phyloP scores from a whole-genome alignment of 768 basidiomycete genomes.

The Infundibulicybe gibba region DNA sequence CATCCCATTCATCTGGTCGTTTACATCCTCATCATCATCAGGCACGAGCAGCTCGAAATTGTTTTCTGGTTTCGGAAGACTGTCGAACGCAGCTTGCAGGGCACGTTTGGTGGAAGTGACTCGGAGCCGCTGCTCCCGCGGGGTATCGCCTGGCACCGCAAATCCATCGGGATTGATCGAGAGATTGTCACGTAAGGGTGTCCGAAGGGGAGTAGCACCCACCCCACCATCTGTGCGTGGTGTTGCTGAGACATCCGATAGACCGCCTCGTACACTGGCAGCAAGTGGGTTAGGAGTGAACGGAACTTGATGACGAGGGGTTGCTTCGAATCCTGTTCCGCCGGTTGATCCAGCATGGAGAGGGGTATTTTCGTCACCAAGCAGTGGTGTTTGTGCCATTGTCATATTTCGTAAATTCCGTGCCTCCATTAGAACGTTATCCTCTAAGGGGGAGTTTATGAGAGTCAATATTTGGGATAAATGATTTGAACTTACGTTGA shows the following conservation, averaged over 20 bases:
- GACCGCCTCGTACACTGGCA: conserved; percentile 59
- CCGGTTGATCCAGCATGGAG: conserved; percentile 69
- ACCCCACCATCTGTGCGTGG: conserved; percentile 41
- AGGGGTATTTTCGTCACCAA: conserved; percentile 98
- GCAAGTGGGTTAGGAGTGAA: conserved; percentile 97
- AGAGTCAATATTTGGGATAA: conserved; percentile 1
- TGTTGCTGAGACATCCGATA: conserved; percentile 45
- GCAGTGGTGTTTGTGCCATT: conserved; percentile 86
- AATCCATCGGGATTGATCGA: conserved; percentile 80
- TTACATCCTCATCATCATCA: conserved; percentile 74
- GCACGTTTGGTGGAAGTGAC: conserved; percentile 66
- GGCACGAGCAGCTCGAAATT: conserved; percentile 94
- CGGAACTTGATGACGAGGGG: conserved; percentile 85
- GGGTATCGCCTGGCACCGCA: conserved; percentile 59
- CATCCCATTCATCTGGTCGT: conserved; percentile 34
- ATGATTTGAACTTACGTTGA: conserved; percentile 63
- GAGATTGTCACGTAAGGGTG: conserved; percentile 91
- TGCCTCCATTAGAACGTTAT: conserved; percentile 92
- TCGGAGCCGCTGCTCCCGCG: conserved; percentile 69
- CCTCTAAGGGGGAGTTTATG: conserved; percentile 55
- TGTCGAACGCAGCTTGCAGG: conserved; percentile 77
- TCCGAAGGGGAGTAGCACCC: conserved; percentile 81
- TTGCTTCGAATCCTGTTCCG: conserved; percentile 94
- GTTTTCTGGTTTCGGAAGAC: conserved; percentile 89
- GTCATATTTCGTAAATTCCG: conserved; percentile 95